Evolutionary conservation across 768 basidiomycete species (phyloP).

Genomic region (Boletus sp.): DNA sequence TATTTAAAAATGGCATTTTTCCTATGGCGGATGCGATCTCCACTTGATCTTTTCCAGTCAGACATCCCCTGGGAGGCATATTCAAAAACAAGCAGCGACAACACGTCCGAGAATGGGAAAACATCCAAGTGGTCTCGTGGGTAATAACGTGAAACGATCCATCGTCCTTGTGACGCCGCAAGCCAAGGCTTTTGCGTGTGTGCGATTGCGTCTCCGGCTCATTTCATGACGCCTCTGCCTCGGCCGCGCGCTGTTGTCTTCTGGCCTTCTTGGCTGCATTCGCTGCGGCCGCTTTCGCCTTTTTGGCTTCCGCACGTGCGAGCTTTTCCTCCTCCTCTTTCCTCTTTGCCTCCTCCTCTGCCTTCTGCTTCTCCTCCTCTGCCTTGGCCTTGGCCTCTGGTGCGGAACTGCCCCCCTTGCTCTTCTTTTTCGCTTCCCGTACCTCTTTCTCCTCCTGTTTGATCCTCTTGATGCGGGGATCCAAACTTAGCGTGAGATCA

Average conservation of each 20-base stretch:
- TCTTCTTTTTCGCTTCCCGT: constrained; percentile 85
- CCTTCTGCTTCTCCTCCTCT: constrained; percentile 58
- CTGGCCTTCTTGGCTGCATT: constrained; percentile 91
- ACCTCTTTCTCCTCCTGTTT: constrained; percentile 96
- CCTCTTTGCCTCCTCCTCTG: constrained; percentile 66
- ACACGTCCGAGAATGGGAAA: neutral
- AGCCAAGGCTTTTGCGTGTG: neutral
- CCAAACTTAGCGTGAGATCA: constrained; percentile 75
- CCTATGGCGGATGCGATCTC: neutral
- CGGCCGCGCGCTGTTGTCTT: constrained; percentile 55
- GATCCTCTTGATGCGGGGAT: constrained; percentile 96
- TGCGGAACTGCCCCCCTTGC: constrained; percentile 38
- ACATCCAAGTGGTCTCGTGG: neutral
- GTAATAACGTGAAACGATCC: constrained; percentile 2
- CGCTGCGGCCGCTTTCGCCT: constrained; percentile 79
- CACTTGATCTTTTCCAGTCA: neutral
- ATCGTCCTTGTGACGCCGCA: neutral
- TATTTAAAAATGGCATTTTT: constrained; percentile 9
- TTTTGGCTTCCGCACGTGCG: constrained; percentile 74
- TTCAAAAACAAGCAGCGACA: constrained; percentile 9
- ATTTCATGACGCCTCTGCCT: constrained; percentile 27
- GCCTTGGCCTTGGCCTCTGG: constrained; percentile 50
- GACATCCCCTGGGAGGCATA: neutral
- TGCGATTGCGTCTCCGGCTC: neutral
- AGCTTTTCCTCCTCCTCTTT: constrained; percentile 83